Evolutionary conservation across 805 yeast genomes (phyloP), one percentile per base, ranked within the genome.

Genomic region (Wickerhamiella allomyrinae): DNA sequence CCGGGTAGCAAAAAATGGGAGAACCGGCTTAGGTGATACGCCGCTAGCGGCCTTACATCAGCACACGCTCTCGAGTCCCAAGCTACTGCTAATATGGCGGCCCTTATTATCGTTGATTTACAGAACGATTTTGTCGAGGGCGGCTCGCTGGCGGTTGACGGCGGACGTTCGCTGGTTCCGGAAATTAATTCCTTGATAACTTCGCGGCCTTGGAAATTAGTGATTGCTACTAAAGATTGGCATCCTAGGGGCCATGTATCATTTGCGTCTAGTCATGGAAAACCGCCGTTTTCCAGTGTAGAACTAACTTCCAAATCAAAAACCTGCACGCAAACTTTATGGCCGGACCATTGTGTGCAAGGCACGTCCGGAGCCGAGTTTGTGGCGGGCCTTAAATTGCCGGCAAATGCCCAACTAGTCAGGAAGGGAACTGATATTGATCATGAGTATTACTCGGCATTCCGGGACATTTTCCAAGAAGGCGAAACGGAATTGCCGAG

Each of bases 331-430:
- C 49, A 57, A 11, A 54, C 56, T 11, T 66, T 85, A 3, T 87
- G 96, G 96, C 96, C 97, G 0, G 87, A 73, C 42, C 97, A 87
- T 57, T 87, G 96, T 58, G 73, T 87, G 13, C 87, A 83, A 53
- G 67, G 69, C 40, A 67, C 86, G 0, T 39, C 49, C 5, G 97
- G 96, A 0, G 70, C 87, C 0, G 66, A 69, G 29, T 66, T 81
- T 25, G 81, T 83, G 5, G 49, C 58, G 0, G 72, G 64, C 46
- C 65, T 85, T 41, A 58, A 62, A 29, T 51, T 54, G 2, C 52
- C 53, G 47, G 44, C 11, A 51, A 51, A 34, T 62, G 63, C 44
- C 63, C 70, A 23, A 50, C 63, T 74, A 2, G 75, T 87, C 7
- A 67, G 68, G 44, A 87, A 89, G 60, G 97, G 96, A 0, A 69